Evolutionary conservation across 352 stramenopile species (phyloP), one percentile per base, ranked within the genome.

Genomic region (Plasmopara halstedii): DNA sequence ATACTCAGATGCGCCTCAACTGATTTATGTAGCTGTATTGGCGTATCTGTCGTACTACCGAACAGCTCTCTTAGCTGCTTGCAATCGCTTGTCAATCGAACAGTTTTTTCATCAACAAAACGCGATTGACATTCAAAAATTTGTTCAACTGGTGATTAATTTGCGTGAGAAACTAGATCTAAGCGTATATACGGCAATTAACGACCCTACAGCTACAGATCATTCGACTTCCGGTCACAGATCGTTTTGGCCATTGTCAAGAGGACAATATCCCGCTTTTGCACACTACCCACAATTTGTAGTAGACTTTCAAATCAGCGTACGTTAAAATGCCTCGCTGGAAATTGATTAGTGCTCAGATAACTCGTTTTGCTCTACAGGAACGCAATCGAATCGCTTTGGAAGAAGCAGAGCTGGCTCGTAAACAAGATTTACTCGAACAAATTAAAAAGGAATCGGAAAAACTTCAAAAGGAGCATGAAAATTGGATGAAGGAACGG

Each of bases 71-170:
- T 62, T 91, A 2, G 63, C 65, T 31, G 65, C 71, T 0, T 61
- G 61, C 19, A 65, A 88, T 40, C 40, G 53, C 1, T 70, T 75
- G 47, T 83, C 77, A 22, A 83, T 94, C 33, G 72, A 90, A 26
- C 75, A 85, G 19, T 91, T 91, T 46, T 92, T 94, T 46, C 76
- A 89, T 26, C 78, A 90, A 51, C 83, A 94, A 21, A 90, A 89
- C 19, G 71, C 75, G 1, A 64, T 94, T 22, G 62, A 94, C 35
- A 77, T 90, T 9, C 58, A 86, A 33, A 57, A 71, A 17, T 85
- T 85, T 44, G 32, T 88, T 6, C 78, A 87, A 41, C 35, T 90
- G 18, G 51, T 88, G 52, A 64, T 75, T 42, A 85, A 83, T 23
- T 23, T 87, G 9, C 52, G 56, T 19, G 35, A 73, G 17, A 68